phyloP scores from a whole-genome alignment of 2,329 filamentous ascomycete species.

The Alternaria gaisen region DNA sequence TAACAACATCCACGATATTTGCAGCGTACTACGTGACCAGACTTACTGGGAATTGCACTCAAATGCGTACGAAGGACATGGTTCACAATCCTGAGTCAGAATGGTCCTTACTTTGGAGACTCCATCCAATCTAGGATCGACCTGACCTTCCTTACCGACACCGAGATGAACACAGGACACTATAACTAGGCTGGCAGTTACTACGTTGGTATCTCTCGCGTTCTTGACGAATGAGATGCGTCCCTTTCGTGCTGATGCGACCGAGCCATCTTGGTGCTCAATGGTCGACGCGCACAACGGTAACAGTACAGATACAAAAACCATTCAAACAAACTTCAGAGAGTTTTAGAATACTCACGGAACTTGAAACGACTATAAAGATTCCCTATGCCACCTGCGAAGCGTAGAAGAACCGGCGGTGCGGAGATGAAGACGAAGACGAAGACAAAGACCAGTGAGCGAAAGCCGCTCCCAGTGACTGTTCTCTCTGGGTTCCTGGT shows the following conservation, averaged over 20 bases:
- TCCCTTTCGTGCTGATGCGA: slow-evolving; percentile 40
- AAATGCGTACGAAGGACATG: neutral
- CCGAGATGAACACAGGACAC: slow-evolving; percentile 2
- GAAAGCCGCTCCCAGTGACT: slow-evolving; percentile 63
- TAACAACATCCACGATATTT: neutral
- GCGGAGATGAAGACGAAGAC: slow-evolving; percentile 20
- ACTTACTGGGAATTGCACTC: neutral
- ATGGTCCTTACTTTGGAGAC: neutral
- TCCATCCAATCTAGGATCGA: neutral
- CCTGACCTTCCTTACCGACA: neutral
- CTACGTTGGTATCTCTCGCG: slow-evolving; percentile 1
- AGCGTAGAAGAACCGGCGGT: slow-evolving; percentile 28
- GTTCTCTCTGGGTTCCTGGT: slow-evolving; percentile 69
- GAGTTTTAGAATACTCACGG: neutral
- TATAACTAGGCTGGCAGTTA: neutral
- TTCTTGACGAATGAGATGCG: slow-evolving; percentile 18
- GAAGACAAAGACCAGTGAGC: slow-evolving; percentile 17
- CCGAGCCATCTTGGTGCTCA: slow-evolving; percentile 44
- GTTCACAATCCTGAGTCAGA: neutral
- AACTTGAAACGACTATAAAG: neutral
- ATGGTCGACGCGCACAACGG: slow-evolving; percentile 33
- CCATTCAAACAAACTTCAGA: slow-evolving; percentile 8
- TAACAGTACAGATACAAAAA: slow-evolving; percentile 29
- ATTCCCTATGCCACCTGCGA: slow-evolving; percentile 29
- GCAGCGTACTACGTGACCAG: neutral